These are phyloP conservation scores for Cetraspora pellucida DNA, from an alignment of 192 early-diverging fungal species.

Conservation along the genomic window DNA sequence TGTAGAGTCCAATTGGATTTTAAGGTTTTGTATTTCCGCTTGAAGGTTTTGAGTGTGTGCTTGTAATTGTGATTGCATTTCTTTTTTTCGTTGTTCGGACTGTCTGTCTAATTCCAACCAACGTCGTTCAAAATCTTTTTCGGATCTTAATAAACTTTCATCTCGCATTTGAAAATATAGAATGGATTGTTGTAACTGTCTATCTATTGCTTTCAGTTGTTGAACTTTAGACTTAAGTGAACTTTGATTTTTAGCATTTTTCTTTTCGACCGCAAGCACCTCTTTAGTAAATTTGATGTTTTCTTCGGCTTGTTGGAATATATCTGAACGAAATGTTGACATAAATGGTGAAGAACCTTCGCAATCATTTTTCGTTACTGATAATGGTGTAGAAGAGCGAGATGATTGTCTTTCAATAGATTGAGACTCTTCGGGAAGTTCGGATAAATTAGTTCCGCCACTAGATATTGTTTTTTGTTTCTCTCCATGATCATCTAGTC, in stretches of 20 bases:
- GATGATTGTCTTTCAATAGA: background rate
- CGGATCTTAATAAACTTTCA: slow-evolving; percentile 30
- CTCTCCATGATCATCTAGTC: slow-evolving; percentile 28
- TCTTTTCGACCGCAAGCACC: slow-evolving; percentile 13
- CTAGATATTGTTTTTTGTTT: background rate
- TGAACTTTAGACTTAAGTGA: slow-evolving; percentile 21
- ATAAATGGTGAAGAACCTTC: background rate
- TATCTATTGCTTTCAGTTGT: slow-evolving; percentile 31
- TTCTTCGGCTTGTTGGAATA: slow-evolving; percentile 34
- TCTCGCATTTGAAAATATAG: slow-evolving; percentile 32
- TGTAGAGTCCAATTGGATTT: slow-evolving; percentile 6
- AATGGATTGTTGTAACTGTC: slow-evolving; percentile 29
- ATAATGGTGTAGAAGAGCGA: background rate
- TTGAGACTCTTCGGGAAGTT: background rate
- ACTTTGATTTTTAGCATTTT: background rate
- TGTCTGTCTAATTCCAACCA: slow-evolving; percentile 34
- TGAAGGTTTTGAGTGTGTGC: background rate
- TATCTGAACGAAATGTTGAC: slow-evolving; percentile 21
- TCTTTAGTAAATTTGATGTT: slow-evolving; percentile 30
- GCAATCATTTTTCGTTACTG: background rate
- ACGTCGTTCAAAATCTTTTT: slow-evolving; percentile 29
- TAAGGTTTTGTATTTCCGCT: slow-evolving; percentile 1
- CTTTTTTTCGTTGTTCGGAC: slow-evolving; percentile 14
- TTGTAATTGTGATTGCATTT: background rate
- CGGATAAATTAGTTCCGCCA: background rate